These are phyloP conservation scores for Tulasnella sp. DNA, from an alignment of 768 basidiomycete genomes.

Conservation along the genomic window DNA sequence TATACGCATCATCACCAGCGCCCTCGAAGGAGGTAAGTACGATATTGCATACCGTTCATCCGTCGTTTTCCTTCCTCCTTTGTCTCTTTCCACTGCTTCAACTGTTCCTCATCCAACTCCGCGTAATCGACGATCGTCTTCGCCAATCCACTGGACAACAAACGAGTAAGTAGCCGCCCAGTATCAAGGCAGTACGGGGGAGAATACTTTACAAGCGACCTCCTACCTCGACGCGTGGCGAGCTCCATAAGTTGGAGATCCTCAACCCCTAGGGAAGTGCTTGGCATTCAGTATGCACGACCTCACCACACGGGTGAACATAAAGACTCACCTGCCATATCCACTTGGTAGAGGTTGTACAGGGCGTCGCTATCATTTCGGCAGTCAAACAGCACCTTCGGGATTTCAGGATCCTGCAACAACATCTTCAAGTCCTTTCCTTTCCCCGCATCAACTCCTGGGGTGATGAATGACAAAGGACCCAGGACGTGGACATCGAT, in stretches of 20 bases:
- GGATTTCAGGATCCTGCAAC: conserved; percentile 9
- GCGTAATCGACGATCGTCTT: conserved; percentile 11
- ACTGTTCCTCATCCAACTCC: background rate
- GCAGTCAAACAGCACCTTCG: conserved; percentile 17
- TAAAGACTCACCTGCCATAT: conserved; percentile 9
- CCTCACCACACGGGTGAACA: no score
- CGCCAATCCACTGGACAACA: conserved; percentile 10
- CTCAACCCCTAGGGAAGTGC: background rate
- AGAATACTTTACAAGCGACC: conserved; percentile 8
- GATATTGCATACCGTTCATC: background rate
- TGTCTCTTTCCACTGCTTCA: conserved; percentile 6
- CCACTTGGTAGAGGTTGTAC: conserved; percentile 18
- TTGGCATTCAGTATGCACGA: background rate
- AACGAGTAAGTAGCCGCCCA: background rate
- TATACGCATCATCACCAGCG: background rate
- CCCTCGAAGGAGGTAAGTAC: background rate
- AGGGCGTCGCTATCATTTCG: conserved; percentile 17
- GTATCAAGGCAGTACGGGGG: background rate
- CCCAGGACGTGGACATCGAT: conserved; percentile 14
- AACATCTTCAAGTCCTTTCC: conserved; percentile 4
- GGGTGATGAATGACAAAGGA: conserved; percentile 7
- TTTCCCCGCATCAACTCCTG: background rate
- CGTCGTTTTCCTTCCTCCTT: conserved; percentile 11
- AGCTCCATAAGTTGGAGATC: conserved; percentile 17
- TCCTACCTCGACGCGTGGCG: conserved; percentile 13